A percentile compares a stretch with the other conserved stretches of the same genome.
Evolutionary conservation across 257 asterid species (phyloP).

Genomic region (Linderniella brevidens): DNA sequence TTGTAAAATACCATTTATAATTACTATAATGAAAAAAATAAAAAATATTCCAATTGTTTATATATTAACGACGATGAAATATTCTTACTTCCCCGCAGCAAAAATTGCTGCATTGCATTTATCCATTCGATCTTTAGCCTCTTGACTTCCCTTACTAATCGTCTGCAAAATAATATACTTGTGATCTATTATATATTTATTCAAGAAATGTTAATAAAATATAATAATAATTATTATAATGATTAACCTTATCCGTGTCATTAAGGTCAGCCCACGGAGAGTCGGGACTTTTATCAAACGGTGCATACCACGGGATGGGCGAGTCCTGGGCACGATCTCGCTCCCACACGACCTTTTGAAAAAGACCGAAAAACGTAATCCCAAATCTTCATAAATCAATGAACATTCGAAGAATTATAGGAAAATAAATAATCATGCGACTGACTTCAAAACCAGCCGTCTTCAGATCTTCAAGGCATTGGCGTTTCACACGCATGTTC

Average conservation of each 20-base stretch:
- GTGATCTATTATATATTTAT: too few species aligned
- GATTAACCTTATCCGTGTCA: constrained; percentile 64
- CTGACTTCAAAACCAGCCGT: constrained; percentile 87
- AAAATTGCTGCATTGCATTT: too few species aligned
- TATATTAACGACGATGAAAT: neutral
- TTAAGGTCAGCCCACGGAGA: too few species aligned
- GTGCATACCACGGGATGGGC: constrained; percentile 85
- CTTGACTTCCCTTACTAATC: too few species aligned
- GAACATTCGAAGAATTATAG: too few species aligned
- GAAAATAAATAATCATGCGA: constrained; percentile 1
- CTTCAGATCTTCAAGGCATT: constrained; percentile 66
- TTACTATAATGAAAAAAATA: neutral
- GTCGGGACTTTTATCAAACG: constrained; percentile 61
- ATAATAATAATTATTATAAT: constrained; percentile 60
- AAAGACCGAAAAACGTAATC: too few species aligned
- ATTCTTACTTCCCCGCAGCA: neutral
- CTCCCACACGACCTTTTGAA: constrained; percentile 84
- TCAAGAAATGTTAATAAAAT: too few species aligned
- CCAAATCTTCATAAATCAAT: too few species aligned
- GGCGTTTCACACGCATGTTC: constrained; percentile 54
- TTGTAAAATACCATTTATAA: too few species aligned
- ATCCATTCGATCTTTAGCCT: too few species aligned
- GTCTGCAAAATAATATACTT: too few species aligned
- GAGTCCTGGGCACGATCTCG: constrained; percentile 96
- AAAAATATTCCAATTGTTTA: neutral